phyloP scores from a whole-genome alignment of 345 rosid species.

The Lumnitzera littorea region DNA sequence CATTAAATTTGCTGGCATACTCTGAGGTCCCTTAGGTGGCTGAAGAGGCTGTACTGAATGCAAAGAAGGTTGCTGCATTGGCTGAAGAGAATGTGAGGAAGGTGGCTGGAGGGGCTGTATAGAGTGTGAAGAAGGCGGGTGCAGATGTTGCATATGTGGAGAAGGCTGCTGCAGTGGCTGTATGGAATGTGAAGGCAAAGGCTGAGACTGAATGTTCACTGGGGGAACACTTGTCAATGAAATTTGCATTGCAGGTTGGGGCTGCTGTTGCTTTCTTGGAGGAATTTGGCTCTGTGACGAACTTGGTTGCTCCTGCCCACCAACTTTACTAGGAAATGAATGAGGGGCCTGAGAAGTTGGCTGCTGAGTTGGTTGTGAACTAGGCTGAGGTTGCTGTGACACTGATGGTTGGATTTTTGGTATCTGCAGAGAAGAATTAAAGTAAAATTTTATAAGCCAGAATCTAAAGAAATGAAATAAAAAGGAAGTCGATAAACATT shows the following conservation, averaged over 20 bases:
- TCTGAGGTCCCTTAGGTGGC: slow-evolving; percentile 60
- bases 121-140: slow-evolving; percentile 47
- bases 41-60: slow-evolving; percentile 46
- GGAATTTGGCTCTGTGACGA: slow-evolving; percentile 41
- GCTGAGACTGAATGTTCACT: slow-evolving; percentile 48
- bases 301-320: slow-evolving; percentile 46
- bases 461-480: slow-evolving; percentile 4
- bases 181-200: slow-evolving; percentile 44
- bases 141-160: slow-evolving; percentile 5
- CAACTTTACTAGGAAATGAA: slow-evolving; percentile 33
- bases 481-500: slow-evolving; percentile 13
- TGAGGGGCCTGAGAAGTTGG: slow-evolving; percentile 42
- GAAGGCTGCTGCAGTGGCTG: slow-evolving; percentile 49
- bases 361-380: slow-evolving; percentile 43
- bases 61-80: slow-evolving; percentile 46
- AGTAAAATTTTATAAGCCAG: slow-evolving; percentile 6
- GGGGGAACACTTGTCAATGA: slow-evolving; percentile 42
- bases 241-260: slow-evolving; percentile 40
- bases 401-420: slow-evolving; percentile 55
- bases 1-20: slow-evolving; percentile 33
- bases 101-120: slow-evolving; percentile 50
- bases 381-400: slow-evolving; percentile 49
- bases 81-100: slow-evolving; percentile 13
- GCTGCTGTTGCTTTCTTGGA: slow-evolving; percentile 48
- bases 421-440: slow-evolving; percentile 33